phyloP scores from a whole-genome alignment of 345 rosid species.

The Kernera saxatilis region DNA sequence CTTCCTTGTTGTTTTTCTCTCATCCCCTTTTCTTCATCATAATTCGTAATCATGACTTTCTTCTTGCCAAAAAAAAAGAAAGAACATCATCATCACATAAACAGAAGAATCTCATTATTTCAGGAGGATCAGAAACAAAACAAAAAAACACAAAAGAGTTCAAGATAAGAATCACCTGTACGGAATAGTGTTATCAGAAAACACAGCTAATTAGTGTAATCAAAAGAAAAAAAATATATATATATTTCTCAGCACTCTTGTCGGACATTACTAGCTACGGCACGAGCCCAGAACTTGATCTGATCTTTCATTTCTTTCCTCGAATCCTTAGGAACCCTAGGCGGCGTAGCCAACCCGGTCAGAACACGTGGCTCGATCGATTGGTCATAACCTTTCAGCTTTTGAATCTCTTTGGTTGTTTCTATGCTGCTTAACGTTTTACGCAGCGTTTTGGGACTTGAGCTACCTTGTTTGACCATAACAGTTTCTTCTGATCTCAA shows the following conservation, averaged over 20 bases:
- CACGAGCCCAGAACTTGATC: slow-evolving; percentile 70
- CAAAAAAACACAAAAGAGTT: neutral
- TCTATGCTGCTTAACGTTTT: slow-evolving; percentile 45
- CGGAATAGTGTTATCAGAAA: neutral
- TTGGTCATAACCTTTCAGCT: slow-evolving; percentile 42
- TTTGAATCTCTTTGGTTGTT: slow-evolving; percentile 49
- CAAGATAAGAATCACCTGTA: slow-evolving; percentile 23
- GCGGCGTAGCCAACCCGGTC: slow-evolving; percentile 25
- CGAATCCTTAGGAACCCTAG: slow-evolving; percentile 36
- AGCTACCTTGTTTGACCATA: slow-evolving; percentile 25
- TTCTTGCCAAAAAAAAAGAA: neutral
- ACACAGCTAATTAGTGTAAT: slow-evolving; percentile 14
- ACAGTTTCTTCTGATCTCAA: slow-evolving; percentile 26
- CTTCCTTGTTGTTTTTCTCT: slow-evolving; percentile 1
- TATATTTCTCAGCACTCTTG: slow-evolving; percentile 42
- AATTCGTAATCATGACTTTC: slow-evolving; percentile 13
- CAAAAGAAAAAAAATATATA: too few species aligned
- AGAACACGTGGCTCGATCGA: slow-evolving; percentile 35
- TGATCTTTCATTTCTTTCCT: slow-evolving; percentile 50
- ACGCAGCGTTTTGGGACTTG: slow-evolving; percentile 27
- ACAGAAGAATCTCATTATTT: slow-evolving; percentile 27
- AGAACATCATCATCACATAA: slow-evolving; percentile 28
- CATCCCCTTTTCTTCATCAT: slow-evolving; percentile 7
- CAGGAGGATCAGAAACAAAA: slow-evolving; percentile 13
- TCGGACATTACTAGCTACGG: slow-evolving; percentile 58